Evolutionary conservation across 768 basidiomycete genomes (phyloP), one percentile per base, ranked within the genome.

Genomic region (Paxillus involutus): DNA sequence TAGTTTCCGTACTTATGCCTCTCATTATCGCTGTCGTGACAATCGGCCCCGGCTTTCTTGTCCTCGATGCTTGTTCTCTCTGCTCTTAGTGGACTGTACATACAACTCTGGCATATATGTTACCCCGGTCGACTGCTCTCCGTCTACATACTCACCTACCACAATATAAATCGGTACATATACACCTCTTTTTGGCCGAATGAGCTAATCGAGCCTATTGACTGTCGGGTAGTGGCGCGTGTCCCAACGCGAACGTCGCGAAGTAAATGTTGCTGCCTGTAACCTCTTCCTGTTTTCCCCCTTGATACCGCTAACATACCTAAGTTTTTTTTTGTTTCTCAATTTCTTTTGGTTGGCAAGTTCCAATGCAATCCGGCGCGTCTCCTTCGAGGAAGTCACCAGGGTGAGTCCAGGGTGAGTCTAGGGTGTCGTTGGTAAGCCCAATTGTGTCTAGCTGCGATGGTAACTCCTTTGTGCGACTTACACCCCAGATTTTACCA

Each of bases 1-100:
- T 62, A 56, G 51, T 63, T 60, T 61, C 37, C 13, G 44, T 70
- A 63, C 64, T 65, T 70, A 65, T 69, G 61, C 57, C 59, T 59
- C 40, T 59, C 57, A 59, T 67, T 71, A 66, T 64, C 59, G 59
- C 49, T 63, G 49, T 68, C 68, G 65, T 55, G 56, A 59, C 53
- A 47, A 57, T 52, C 45, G 48, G 32, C 44, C 41, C 53, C 14
- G 62, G 53, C 39, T 10, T 48, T 54, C 56, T 64, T 65, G 63
- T 59, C 59, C 57, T 56, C 58, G 64, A 63, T 63, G 56, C 63
- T 63, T 51, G 64, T 52, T 51, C 62, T 32, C 41, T 26, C 35
- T 17, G 55, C 51, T 58, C 48, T 53, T 36, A 1, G 44, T 59
- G 67, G 64, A 62, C 58, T 63, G 62, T 65, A 58, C 46, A 53